Base-by-base conservation (phyloP, 176 grass and related monocot genomes). In the Metroxylon sagu region DNA sequence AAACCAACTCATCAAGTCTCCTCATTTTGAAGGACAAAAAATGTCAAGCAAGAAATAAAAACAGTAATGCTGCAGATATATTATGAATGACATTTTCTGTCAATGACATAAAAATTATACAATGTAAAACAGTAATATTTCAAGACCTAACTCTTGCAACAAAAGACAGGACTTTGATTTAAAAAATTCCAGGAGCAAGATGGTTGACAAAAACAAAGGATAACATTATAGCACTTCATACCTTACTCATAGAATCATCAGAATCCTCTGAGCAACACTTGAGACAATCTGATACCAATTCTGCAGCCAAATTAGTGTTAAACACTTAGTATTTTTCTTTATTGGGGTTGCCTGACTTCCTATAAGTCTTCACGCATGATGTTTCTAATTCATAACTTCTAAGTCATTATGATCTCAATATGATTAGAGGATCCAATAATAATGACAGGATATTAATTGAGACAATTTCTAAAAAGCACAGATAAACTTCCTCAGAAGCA, bases 261-360 rank as follows among this genome's bases (percentile, higher is more conserved):
- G 94, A 89, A 93, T 98, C 94, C 74, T 98, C 88, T 3, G 88
- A 85, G 74, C 94, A 98, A 62, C 94, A 98, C 53, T 89, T 98
- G 26, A 17, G 82, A 31, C 94, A 98, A 71, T 98, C 88, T 4
- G 83, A 79, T 29, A 98, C 94, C 39, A 98, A 55, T 64, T 88
- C 85, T 98, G 74, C 70, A 75, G 67, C 26, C 70, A 75, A 55
- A 76, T 49, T 49, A 57, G 52, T 10, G 70, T 21, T 6, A 28
- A 18, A 19, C 6, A 61, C 52, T 23, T 23, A 67, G 30, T 0
- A 60, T 59, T 66, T 12, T 54, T 7, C 23, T 17, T 59, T 25
- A 49, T 4, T 53, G 1, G 15, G 16, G 14, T 25, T 0, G 1
- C 27, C 26, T 16, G 65, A 62, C 8, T 60, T 73, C 26, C 29